These are phyloP conservation scores for Candida boleticola DNA, from an alignment of 805 yeast species.

Conservation along the genomic window DNA sequence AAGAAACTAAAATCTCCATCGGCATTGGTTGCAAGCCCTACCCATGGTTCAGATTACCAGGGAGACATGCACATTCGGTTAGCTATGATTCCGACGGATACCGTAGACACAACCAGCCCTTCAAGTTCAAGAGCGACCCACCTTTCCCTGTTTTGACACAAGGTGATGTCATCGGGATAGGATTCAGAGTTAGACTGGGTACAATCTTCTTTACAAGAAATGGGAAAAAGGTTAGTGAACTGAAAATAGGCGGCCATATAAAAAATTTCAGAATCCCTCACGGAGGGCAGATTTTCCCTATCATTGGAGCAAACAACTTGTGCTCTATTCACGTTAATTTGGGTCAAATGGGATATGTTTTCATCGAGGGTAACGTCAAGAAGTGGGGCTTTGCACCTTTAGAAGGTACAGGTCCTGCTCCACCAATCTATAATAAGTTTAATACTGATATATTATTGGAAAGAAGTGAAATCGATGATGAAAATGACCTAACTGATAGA, in stretches of 20 bases:
- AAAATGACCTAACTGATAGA: conserved; percentile 41
- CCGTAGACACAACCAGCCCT: conserved; percentile 78
- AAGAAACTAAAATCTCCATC: conserved; percentile 57
- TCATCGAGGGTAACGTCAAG: conserved; percentile 88
- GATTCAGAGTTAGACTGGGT: conserved; percentile 79
- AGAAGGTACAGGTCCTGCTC: conserved; percentile 86
- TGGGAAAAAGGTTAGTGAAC: conserved; percentile 84
- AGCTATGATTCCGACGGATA: conserved; percentile 87
- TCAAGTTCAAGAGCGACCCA: conserved; percentile 44
- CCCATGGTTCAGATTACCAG: conserved; percentile 91
- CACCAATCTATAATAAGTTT: conserved; percentile 86
- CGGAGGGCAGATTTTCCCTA: conserved; percentile 73
- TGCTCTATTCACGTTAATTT: conserved; percentile 84
- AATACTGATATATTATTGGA: conserved; percentile 77
- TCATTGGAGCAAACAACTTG: conserved; percentile 78
- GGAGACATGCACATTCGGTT: conserved; percentile 79
- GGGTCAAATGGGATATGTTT: conserved; percentile 88
- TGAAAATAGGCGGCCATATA: conserved; percentile 75
- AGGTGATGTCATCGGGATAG: conserved; percentile 94
- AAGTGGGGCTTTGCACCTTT: conserved; percentile 95
- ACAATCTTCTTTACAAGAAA: conserved; percentile 91
- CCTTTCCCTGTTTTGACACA: conserved; percentile 60
- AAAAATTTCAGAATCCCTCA: conserved; percentile 61
- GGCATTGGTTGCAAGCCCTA: conserved; percentile 88
- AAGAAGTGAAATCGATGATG: conserved; percentile 50